Evolutionary conservation across 2,329 filamentous ascomycete genomes (phyloP).

Genomic region (Akanthomyces dipterigenus): DNA sequence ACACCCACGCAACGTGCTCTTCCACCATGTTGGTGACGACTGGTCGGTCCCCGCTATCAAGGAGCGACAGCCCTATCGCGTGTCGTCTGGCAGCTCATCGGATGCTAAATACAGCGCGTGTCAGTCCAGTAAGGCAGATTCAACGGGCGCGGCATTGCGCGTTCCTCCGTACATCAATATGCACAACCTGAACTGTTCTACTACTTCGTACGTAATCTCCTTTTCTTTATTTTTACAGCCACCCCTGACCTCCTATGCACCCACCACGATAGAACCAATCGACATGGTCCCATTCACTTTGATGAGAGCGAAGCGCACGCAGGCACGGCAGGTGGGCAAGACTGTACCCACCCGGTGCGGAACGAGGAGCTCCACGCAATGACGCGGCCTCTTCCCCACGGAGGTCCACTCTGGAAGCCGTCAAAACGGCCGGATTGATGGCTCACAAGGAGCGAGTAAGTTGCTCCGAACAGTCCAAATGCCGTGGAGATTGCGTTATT

Average conservation of each 20-base stretch:
- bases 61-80: background rate
- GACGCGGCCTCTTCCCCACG: conserved; percentile 6
- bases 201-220: too few relatives aligned
- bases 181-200: background rate
- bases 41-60: background rate
- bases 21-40: background rate
- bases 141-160: background rate
- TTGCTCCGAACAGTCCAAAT: background rate
- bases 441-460: background rate
- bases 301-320: too few relatives aligned
- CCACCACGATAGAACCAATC: background rate
- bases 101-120: background rate
- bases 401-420: background rate
- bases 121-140: background rate
- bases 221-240: background rate
- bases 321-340: too few relatives aligned
- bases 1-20: background rate
- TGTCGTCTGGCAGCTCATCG: background rate
- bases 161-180: too few relatives aligned
- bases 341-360: background rate
- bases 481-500: background rate
- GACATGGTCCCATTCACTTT: background rate
- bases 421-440: background rate
- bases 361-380: conserved; percentile 4
- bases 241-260: background rate